Conservation (phyloP, 257 asterid genomes). For the Nicotiana noctiflora region DNA sequence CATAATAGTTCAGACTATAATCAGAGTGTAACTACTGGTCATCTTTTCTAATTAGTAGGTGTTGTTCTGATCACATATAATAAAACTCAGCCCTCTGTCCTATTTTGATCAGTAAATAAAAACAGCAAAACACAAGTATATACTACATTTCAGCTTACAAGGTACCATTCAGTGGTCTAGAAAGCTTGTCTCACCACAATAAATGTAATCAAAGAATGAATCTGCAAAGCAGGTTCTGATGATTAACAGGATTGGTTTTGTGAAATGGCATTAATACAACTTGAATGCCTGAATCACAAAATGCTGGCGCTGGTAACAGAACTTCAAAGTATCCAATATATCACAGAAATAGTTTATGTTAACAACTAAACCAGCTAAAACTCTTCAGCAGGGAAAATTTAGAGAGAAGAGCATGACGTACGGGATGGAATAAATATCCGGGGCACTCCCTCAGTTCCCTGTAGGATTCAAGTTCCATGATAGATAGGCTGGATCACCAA, state of each 20-base stretch:
- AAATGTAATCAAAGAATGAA: not conserved
- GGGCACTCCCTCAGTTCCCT: not conserved
- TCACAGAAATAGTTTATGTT: not conserved
- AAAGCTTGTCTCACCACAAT: not conserved
- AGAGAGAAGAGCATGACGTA: not conserved
- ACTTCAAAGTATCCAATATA: not conserved
- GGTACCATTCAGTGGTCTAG: not conserved
- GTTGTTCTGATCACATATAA: not conserved
- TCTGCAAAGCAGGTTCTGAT: not conserved
- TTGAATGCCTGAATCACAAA: not conserved
- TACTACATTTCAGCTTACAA: not conserved
- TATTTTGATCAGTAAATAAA: not conserved
- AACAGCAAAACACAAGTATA: not conserved
- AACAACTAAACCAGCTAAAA: not conserved
- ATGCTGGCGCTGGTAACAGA: not conserved
- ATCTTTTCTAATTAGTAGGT: not conserved
- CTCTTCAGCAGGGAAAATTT: conserved; percentile 8
- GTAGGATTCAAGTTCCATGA: conserved; percentile 64
- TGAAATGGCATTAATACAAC: not conserved
- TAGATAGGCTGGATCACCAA: conserved; percentile 64
- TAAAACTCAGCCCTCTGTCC: not conserved
- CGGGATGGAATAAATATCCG: not conserved
- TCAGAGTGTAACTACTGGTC: not conserved
- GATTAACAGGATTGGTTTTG: not conserved
- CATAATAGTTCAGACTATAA: not conserved